These are phyloP conservation scores for Entophlyctis helioformis DNA, from an alignment of 192 early-diverging fungal species.

Conservation along the genomic window DNA sequence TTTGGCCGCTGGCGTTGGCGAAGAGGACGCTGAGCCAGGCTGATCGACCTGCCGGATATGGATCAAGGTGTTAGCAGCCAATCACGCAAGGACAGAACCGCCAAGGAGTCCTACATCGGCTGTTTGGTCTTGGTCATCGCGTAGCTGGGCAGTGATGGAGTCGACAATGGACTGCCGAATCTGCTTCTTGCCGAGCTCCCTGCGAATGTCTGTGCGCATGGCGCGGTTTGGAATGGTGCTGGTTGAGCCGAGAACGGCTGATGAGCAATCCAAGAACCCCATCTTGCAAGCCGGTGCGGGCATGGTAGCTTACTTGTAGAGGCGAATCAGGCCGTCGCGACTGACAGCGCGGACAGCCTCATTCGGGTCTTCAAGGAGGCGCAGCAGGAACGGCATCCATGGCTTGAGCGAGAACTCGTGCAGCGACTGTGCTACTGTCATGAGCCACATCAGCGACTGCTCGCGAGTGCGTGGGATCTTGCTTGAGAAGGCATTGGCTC, in stretches of 20 bases:
- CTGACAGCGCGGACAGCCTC: conserved; percentile 4
- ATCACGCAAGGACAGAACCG: too few relatives aligned
- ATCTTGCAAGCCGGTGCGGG: too few relatives aligned
- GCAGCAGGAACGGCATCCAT: conserved; percentile 5
- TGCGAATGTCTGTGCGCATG: conserved; percentile 5
- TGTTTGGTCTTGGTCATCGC: too few relatives aligned
- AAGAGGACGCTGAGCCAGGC: too few relatives aligned
- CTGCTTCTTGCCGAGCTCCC: conserved; percentile 10
- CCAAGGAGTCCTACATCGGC: too few relatives aligned
- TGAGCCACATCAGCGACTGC: not conserved
- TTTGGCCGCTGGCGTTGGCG: too few relatives aligned
- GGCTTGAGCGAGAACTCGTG: conserved; percentile 1
- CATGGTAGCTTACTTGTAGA: conserved; percentile 9
- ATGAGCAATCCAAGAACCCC: too few relatives aligned
- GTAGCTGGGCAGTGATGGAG: conserved; percentile 3
- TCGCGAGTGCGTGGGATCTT: conserved; percentile 2
- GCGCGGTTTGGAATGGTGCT: not conserved
- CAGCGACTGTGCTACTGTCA: not conserved
- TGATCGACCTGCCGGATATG: too few relatives aligned
- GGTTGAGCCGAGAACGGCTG: too few relatives aligned
- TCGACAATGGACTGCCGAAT: conserved; percentile 15
- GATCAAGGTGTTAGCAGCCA: too few relatives aligned
- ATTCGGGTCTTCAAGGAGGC: conserved; percentile 9
- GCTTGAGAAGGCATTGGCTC: conserved; percentile 1
- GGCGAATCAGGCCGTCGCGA: conserved; percentile 1